Evolutionary conservation across 208 protist species (phyloP).

Genomic region (Vickermania spadyakhi): DNA sequence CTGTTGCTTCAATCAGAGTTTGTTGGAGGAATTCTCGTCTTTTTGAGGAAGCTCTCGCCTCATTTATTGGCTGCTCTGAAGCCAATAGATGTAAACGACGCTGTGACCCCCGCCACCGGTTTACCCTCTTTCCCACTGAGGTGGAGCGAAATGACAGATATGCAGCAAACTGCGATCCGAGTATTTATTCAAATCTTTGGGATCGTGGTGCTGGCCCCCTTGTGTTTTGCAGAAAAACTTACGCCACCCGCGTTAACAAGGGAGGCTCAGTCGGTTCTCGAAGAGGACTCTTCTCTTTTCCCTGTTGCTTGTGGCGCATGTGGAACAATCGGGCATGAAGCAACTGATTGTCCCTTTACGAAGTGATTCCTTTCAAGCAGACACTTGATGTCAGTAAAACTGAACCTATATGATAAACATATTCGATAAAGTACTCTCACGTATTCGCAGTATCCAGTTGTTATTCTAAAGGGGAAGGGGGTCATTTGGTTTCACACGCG

Average conservation of each 20-base stretch:
- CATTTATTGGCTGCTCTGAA: not conserved
- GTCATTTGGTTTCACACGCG: too few relatives aligned
- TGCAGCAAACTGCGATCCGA: conserved; percentile 59
- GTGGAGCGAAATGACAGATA: conserved; percentile 66
- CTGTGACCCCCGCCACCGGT: not conserved
- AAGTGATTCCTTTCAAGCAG: too few relatives aligned
- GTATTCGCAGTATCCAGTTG: too few relatives aligned
- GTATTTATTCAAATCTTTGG: conserved; percentile 23
- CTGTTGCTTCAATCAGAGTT: conserved; percentile 49
- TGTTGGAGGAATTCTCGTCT: conserved; percentile 65
- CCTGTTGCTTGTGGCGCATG: not conserved
- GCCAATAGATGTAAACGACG: conserved; percentile 7
- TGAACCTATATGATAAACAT: too few relatives aligned
- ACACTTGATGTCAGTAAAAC: too few relatives aligned
- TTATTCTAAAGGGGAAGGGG: too few relatives aligned
- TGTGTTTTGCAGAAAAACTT: not conserved
- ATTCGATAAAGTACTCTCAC: too few relatives aligned
- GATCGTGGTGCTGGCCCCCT: not conserved
- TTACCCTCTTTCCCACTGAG: conserved; percentile 44
- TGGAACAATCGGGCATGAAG: not conserved
- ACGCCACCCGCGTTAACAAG: not conserved
- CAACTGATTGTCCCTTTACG: not conserved
- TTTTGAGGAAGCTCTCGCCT: conserved; percentile 29
- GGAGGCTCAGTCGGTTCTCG: not conserved
- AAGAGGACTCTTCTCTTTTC: not conserved